Evolutionary conservation across 1,284 basidiomycete genomes (phyloP).

Genomic region (Ganoderma resinaceum): DNA sequence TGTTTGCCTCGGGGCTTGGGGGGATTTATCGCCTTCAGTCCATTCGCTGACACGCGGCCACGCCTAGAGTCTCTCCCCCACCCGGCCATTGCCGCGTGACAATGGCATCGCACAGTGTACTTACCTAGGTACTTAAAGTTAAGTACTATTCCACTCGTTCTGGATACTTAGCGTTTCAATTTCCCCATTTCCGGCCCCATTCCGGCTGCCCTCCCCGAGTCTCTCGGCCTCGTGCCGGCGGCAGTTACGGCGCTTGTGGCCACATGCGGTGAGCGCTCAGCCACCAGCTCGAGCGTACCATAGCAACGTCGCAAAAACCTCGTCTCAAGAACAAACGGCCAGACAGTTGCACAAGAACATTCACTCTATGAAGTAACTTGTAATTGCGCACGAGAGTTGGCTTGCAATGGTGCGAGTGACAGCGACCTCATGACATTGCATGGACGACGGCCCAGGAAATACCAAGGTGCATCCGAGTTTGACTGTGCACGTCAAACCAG

Average conservation of each 20-base stretch:
- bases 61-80: not conserved
- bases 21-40: slow-evolving; percentile 3
- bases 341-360: not conserved
- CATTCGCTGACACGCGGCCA: not conserved
- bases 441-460: not conserved
- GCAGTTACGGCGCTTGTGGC: not conserved
- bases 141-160: not conserved
- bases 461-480: not conserved
- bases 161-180: too few species aligned
- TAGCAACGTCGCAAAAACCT: not conserved
- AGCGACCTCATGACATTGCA: not conserved
- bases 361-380: not conserved
- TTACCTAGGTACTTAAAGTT: too few species aligned
- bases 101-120: too few species aligned
- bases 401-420: not conserved
- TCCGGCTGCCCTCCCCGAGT: not conserved
- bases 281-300: not conserved
- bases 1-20: slow-evolving; percentile 12
- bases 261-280: not conserved
- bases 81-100: not conserved
- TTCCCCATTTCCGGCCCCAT: not conserved
- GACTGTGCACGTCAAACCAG: not conserved
- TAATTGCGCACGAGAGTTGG: not conserved
- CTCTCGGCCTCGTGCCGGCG: slow-evolving; percentile 1
- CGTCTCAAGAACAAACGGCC: not conserved